A percentile compares a stretch with the other conserved stretches of the same genome.
phyloP scores from a whole-genome alignment of 331 rosid genomes.

The Malus hybrid region DNA sequence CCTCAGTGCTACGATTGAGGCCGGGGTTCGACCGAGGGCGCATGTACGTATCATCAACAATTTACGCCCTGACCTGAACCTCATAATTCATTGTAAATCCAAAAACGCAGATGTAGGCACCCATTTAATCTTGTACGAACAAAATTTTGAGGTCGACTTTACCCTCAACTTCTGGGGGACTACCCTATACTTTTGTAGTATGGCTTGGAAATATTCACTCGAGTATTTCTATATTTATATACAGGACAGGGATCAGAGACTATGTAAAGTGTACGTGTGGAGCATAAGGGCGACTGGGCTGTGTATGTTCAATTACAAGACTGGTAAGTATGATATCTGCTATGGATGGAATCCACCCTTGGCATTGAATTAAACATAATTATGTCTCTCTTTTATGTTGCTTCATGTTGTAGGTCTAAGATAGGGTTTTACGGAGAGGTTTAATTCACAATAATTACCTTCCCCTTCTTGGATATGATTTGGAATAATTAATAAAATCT shows the following conservation, averaged over 20 bases:
- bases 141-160: not conserved
- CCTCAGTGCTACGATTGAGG: not conserved
- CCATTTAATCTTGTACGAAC: not conserved
- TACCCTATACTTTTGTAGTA: not conserved
- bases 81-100: not conserved
- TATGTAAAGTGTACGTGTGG: not conserved
- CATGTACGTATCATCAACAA: not conserved
- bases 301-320: not conserved
- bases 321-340: not conserved
- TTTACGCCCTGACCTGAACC: not conserved
- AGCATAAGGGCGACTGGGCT: not conserved
- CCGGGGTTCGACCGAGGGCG: not conserved
- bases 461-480: not conserved
- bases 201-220: not conserved
- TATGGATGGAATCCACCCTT: not conserved
- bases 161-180: not conserved
- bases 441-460: not conserved
- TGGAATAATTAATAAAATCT: too few species aligned
- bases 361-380: not conserved
- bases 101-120: not conserved
- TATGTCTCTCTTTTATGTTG: not conserved
- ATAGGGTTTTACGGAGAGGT: not conserved
- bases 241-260: not conserved
- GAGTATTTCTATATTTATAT: constrained; percentile 2
- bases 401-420: not conserved